Percentiles rank a stretch among this genome's conserved stretches.
Evolutionary conservation across 768 basidiomycete species (phyloP).

Genomic region (Cystofilobasidium capitatum): DNA sequence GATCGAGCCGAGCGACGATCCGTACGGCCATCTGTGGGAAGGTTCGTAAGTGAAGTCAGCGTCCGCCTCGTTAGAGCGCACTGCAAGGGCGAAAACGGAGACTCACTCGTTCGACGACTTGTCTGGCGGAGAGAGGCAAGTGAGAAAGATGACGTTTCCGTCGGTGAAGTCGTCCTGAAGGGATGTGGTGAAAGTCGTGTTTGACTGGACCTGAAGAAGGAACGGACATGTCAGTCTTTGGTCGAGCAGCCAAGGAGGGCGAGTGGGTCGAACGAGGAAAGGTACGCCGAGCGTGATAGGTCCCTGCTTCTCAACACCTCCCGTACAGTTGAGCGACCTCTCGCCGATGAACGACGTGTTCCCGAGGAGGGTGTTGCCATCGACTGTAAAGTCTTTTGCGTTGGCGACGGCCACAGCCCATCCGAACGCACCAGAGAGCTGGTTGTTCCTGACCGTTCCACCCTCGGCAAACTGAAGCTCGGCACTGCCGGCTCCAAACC

Average conservation of each 20-base stretch:
- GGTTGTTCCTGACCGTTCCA: constrained; percentile 48
- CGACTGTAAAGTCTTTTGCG: constrained; percentile 57
- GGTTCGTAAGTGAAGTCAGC: not conserved
- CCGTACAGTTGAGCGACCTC: constrained; percentile 56
- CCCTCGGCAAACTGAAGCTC: not conserved
- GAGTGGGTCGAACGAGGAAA: not conserved
- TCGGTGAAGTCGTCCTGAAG: constrained; percentile 9
- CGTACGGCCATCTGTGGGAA: constrained; percentile 8
- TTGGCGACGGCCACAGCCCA: constrained; percentile 62
- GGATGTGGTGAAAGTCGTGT: constrained; percentile 2
- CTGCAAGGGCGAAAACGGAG: not conserved
- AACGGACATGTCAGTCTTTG: not conserved
- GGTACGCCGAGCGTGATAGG: not conserved
- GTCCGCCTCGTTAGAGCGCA: not conserved
- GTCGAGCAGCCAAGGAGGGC: not conserved
- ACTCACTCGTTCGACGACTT: not conserved
- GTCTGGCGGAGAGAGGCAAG: not conserved
- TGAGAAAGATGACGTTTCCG: constrained; percentile 3
- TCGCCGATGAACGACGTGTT: constrained; percentile 68
- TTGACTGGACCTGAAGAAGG: constrained; percentile 13
- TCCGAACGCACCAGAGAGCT: constrained; percentile 45
- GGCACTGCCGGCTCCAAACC: constrained; percentile 50
- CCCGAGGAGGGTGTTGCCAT: constrained; percentile 50
- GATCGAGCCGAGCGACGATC: not conserved
- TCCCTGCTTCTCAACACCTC: not conserved